Conservation (phyloP, 2,329 filamentous ascomycete species). For the Clarireedia homoeocarpa region DNA sequence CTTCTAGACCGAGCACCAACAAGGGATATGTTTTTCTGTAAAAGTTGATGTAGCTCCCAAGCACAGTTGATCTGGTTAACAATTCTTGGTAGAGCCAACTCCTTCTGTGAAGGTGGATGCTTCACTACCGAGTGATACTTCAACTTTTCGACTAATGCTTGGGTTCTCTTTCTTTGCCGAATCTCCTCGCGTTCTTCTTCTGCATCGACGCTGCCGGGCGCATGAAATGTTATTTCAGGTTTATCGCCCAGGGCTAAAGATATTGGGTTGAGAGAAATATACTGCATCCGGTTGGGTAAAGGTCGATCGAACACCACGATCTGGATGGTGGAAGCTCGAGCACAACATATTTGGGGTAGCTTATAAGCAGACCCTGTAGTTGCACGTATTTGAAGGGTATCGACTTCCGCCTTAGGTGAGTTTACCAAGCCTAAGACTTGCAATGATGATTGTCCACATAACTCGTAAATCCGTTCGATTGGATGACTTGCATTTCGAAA, state of each 20-base stretch:
- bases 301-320: slow-evolving; percentile 86
- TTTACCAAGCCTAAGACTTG: slow-evolving; percentile 84
- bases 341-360: slow-evolving; percentile 68
- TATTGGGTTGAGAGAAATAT: slow-evolving; percentile 85
- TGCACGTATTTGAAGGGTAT: slow-evolving; percentile 63
- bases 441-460: slow-evolving; percentile 77
- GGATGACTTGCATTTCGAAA: slow-evolving; percentile 77
- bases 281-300: slow-evolving; percentile 84
- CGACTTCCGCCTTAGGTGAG: slow-evolving; percentile 45
- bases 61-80: slow-evolving; percentile 95
- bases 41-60: slow-evolving; percentile 74
- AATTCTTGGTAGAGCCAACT: slow-evolving; percentile 71
- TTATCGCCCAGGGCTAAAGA: slow-evolving; percentile 78
- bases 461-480: slow-evolving; percentile 69
- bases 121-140: slow-evolving; percentile 79
- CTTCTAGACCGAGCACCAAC: slow-evolving; percentile 76
- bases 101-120: slow-evolving; percentile 70
- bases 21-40: slow-evolving; percentile 85
- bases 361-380: slow-evolving; percentile 42
- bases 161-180: slow-evolving; percentile 49
- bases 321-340: slow-evolving; percentile 67
- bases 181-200: slow-evolving; percentile 62
- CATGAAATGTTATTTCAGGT: slow-evolving; percentile 32
- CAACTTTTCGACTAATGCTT: slow-evolving; percentile 73
- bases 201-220: slow-evolving; percentile 54